Base-by-base conservation (phyloP, 331 rosid genomes). In the Cydonia oblonga region DNA sequence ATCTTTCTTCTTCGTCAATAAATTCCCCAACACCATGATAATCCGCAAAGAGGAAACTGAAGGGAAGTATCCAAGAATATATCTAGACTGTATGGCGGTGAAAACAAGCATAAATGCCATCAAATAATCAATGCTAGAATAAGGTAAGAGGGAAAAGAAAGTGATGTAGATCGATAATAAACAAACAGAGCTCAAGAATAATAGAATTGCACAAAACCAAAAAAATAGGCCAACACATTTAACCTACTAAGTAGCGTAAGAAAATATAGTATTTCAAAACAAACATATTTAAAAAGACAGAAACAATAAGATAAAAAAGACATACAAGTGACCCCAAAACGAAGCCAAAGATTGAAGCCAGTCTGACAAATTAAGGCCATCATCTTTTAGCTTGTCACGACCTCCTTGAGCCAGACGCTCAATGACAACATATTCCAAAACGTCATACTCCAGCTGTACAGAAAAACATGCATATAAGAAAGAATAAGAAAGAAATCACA, bases 311-410 rank as follows among this genome's bases (percentile, higher is more conserved):
- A 16, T 1, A 46, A 14, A 16, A 62, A 25, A 7, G 22, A 53
- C 99, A 66, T 95, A 95, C 99, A 95, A 78, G 88, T 91, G 97
- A 78, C 99, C 99, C 99, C 99, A 95, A 83, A 95, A 95, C 35
- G 96, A 95, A 72, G 99, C 99, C 81, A 95, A 80, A 6, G 99
- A 95, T 80, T 95, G 99, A 83, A 95, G 99, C 99, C 99, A 95
- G 73, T 95, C 99, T 9, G 97, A 95, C 83, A 95, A 78, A 81
- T 95, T 95, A 62, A 95, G 99, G 81, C 99, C 99, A 76, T 95
- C 97, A 13, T 95, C 99, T 82, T 95, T 95, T 68, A 95, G 78
- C 84, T 95, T 95, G 72, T 95, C 99, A 70, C 97, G 97, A 29
- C 99, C 99, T 67, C 96, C 93, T 79, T 89, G 90, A 20, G 84